A percentile compares a stretch with the other conserved stretches of the same genome.
Conservation (phyloP, 164 flowering plant species). For the Annona cherimola region DNA sequence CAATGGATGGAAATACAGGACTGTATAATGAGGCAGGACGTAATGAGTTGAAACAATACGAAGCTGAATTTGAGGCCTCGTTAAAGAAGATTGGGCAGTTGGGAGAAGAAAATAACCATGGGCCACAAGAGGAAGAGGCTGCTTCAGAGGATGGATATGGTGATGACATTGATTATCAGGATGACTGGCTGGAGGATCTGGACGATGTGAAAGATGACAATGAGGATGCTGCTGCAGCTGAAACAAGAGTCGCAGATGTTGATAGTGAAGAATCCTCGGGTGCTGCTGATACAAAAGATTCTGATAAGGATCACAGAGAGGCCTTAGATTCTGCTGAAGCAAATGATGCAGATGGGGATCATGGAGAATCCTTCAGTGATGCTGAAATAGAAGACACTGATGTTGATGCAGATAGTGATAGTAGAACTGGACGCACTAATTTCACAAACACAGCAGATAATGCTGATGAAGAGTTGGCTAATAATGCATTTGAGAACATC, state of each 20-base stretch:
- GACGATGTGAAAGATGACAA: conserved; percentile 31
- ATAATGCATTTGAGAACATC: conserved; percentile 16
- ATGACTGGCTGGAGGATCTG: conserved; percentile 40
- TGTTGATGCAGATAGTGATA: not conserved
- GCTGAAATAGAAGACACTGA: conserved; percentile 20
- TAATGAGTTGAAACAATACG: conserved; percentile 73
- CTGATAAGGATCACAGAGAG: not conserved
- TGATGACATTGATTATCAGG: conserved; percentile 69
- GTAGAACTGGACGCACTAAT: conserved; percentile 17
- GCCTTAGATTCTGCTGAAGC: not conserved
- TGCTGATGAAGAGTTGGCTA: conserved; percentile 17
- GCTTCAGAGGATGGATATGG: conserved; percentile 73
- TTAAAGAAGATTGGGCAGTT: conserved; percentile 36
- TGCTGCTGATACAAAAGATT: conserved; percentile 5
- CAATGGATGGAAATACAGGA: conserved; percentile 32
- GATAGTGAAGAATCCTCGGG: not conserved
- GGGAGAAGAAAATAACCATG: conserved; percentile 14
- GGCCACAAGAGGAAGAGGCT: conserved; percentile 25
- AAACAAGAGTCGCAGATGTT: not conserved
- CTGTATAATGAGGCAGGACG: conserved; percentile 97
- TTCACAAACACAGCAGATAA: conserved; percentile 17
- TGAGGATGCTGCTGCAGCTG: conserved; percentile 10
- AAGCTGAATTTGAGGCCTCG: conserved; percentile 85
- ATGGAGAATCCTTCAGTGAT: conserved; percentile 17
- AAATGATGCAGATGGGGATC: not conserved